phyloP scores from a whole-genome alignment of 2,329 filamentous ascomycete species.

The Arthrinium phaeospermum region DNA sequence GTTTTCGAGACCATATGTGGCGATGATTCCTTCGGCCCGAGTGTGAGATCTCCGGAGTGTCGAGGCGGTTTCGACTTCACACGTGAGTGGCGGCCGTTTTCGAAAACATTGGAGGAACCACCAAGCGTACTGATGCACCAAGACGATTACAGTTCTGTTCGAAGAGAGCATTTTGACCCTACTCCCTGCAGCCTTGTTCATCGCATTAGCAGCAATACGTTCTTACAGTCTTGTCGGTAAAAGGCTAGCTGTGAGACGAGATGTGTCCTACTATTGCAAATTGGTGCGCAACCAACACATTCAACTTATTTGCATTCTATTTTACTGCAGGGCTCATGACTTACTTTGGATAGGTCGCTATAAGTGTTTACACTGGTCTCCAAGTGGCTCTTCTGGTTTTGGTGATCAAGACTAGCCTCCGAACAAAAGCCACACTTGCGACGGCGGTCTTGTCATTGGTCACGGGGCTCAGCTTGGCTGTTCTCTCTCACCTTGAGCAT shows the following conservation, averaged over 20 bases:
- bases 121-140: background rate
- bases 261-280: conserved; percentile 18
- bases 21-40: conserved; percentile 23
- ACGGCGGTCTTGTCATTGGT: conserved; percentile 20
- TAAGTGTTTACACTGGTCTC: conserved; percentile 18
- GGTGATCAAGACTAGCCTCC: conserved; percentile 5
- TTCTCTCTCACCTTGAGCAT: conserved; percentile 26
- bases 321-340: background rate
- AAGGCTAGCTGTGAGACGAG: background rate
- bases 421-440: conserved; percentile 22
- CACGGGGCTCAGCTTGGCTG: conserved; percentile 20
- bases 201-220: conserved; percentile 21
- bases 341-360: conserved; percentile 1
- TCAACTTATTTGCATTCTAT: background rate
- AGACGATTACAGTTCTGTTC: background rate
- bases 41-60: conserved; percentile 19
- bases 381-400: conserved; percentile 21
- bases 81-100: conserved; percentile 10
- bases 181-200: conserved; percentile 18
- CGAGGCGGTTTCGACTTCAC: conserved; percentile 26
- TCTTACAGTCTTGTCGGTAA: conserved; percentile 9
- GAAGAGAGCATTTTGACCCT: conserved; percentile 20
- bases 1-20: conserved; percentile 7
- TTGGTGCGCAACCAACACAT: conserved; percentile 5
- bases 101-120: background rate